phyloP scores from a whole-genome alignment of 169 alveolate genomes.

The Eimeria tenella region DNA sequence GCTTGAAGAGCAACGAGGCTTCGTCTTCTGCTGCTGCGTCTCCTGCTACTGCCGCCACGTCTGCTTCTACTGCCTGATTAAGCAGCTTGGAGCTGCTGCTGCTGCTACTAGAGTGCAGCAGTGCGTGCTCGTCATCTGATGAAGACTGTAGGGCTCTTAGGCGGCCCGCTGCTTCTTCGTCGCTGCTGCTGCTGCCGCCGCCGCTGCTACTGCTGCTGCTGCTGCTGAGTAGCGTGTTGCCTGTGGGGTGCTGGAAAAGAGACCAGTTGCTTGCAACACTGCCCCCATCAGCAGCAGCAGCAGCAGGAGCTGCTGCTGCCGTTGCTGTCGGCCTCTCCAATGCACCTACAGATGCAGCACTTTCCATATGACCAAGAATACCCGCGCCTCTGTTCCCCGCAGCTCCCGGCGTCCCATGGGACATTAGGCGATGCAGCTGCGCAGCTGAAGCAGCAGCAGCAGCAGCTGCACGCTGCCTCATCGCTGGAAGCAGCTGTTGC shows the following conservation, averaged over 20 bases:
- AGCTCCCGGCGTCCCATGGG: slow-evolving; percentile 44
- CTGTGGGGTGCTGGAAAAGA: neutral
- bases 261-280: neutral
- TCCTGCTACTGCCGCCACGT: slow-evolving; percentile 4
- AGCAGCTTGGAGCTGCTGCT: slow-evolving; percentile 30
- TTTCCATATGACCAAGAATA: neutral
- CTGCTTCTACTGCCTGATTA: neutral
- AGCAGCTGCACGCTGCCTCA: slow-evolving; percentile 70
- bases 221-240: slow-evolving; percentile 50
- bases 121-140: slow-evolving; percentile 19
- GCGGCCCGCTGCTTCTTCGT: neutral
- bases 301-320: neutral
- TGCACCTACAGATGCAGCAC: slow-evolving; percentile 14
- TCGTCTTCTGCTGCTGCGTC: slow-evolving; percentile 15
- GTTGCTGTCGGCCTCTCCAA: neutral
- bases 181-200: slow-evolving; percentile 71
- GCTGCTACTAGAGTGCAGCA: slow-evolving; percentile 17
- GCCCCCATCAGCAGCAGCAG: neutral
- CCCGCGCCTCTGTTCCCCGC: slow-evolving; percentile 6
- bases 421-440: slow-evolving; percentile 53
- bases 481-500: slow-evolving; percentile 71
- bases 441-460: slow-evolving; percentile 70
- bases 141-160: neutral
- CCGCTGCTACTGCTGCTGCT: slow-evolving; percentile 48
- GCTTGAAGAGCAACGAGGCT: slow-evolving; percentile 32